Conservation (phyloP, 2,329 filamentous ascomycete species). For the Myriangium duriaei region DNA sequence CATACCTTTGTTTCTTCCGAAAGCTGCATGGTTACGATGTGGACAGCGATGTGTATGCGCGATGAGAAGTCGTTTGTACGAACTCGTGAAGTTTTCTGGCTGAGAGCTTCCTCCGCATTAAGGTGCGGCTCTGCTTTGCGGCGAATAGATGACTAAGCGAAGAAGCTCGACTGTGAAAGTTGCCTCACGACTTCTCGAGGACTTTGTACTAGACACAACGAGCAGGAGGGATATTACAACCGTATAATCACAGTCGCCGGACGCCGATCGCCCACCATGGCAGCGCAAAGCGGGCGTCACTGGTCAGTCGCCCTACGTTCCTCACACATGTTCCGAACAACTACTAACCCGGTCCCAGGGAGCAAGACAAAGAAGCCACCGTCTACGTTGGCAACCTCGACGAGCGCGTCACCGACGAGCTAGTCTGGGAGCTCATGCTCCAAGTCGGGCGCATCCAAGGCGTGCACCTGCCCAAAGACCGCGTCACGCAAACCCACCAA, state of each 20-base stretch:
- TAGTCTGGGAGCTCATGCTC: conserved; percentile 93
- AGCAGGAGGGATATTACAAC: neutral
- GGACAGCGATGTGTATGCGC: neutral
- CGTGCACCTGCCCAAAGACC: conserved; percentile 95
- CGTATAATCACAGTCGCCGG: neutral
- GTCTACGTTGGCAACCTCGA: conserved; percentile 98
- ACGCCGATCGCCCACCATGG: conserved; percentile 2
- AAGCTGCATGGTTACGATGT: conserved; percentile 47
- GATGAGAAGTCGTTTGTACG: too few relatives aligned
- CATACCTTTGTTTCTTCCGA: conserved; percentile 94
- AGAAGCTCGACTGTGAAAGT: conserved; percentile 5
- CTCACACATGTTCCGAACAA: neutral
- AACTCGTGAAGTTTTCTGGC: too few relatives aligned
- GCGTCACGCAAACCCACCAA: conserved; percentile 91
- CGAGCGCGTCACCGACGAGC: conserved; percentile 79
- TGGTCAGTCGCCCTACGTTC: conserved; percentile 4
- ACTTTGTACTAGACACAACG: neutral
- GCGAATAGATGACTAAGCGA: conserved; percentile 1
- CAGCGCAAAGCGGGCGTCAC: conserved; percentile 11
- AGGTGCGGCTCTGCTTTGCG: conserved; percentile 6
- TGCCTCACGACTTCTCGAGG: neutral
- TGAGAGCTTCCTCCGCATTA: too few relatives aligned
- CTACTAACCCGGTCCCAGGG: conserved; percentile 42
- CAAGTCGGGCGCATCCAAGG: conserved; percentile 96
- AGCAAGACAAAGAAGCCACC: conserved; percentile 96